Percentiles rank a stretch among this genome's conserved stretches.
These are phyloP conservation scores for Pythium aristosporum DNA, from an alignment of 352 stramenopile genomes.

Conservation along the genomic window DNA sequence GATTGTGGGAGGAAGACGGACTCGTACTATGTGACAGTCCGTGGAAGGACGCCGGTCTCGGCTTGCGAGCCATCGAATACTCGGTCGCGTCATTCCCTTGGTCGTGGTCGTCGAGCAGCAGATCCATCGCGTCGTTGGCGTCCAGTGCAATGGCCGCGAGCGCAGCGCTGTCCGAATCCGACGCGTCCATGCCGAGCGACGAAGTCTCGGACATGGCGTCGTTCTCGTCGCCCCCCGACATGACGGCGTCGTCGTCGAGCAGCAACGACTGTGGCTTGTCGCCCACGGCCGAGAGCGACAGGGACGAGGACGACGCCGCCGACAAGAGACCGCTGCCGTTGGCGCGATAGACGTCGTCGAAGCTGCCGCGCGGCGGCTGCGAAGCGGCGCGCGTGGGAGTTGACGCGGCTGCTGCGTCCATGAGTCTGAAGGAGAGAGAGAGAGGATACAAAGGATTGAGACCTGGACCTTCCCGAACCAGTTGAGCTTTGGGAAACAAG, in stretches of 20 bases:
- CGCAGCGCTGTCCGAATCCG: slow-evolving; percentile 5
- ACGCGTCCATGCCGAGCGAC: slow-evolving; percentile 27
- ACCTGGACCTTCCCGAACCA: neutral
- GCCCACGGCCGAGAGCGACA: slow-evolving; percentile 5
- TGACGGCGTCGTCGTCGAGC: slow-evolving; percentile 22
- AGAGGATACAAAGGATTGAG: neutral
- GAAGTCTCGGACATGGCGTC: slow-evolving; percentile 33
- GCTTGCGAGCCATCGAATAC: neutral
- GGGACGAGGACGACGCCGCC: slow-evolving; percentile 11
- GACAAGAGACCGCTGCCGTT: slow-evolving; percentile 23
- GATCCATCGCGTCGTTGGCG: slow-evolving; percentile 16
- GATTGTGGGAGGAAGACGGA: neutral
- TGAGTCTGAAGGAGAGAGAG: neutral
- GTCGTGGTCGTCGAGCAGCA: slow-evolving; percentile 10
- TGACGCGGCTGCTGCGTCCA: slow-evolving; percentile 4
- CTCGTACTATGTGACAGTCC: neutral
- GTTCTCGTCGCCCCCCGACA: slow-evolving; percentile 11
- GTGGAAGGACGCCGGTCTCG: slow-evolving; percentile 16
- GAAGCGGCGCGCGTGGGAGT: neutral
- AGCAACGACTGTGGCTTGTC: neutral
- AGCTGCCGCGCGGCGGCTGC: slow-evolving; percentile 15
- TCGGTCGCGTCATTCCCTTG: neutral
- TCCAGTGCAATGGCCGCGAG: slow-evolving; percentile 9
- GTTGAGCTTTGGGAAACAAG: neutral
- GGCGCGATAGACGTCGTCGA: slow-evolving; percentile 24